These are phyloP conservation scores for Wolfiporia cocos DNA, from an alignment of 1,284 basidiomycete species.

Conservation along the genomic window DNA sequence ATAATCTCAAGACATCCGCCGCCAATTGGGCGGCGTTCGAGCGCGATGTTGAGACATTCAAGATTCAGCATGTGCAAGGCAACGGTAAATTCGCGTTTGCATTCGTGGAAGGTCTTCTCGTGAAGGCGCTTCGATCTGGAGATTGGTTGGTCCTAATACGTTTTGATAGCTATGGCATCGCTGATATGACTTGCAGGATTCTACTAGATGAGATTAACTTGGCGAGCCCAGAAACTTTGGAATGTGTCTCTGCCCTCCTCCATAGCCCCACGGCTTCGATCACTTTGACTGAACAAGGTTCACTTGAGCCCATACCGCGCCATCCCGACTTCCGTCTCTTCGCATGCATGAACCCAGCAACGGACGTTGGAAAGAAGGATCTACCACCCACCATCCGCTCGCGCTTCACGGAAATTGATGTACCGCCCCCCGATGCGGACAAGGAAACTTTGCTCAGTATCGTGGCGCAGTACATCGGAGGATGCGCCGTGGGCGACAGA, in stretches of 20 bases:
- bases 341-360: slow-evolving; percentile 99
- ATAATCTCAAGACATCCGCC: slow-evolving; percentile 38
- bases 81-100: slow-evolving; percentile 89
- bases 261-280: slow-evolving; percentile 86
- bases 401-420: slow-evolving; percentile 95
- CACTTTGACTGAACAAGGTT: slow-evolving; percentile 91
- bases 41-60: slow-evolving; percentile 73
- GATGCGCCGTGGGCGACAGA: slow-evolving; percentile 80
- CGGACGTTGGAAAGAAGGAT: slow-evolving; percentile 98
- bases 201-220: slow-evolving; percentile 97
- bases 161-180: background rate
- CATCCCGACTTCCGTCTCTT: slow-evolving; percentile 96
- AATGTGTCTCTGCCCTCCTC: slow-evolving; percentile 85
- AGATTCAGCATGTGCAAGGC: slow-evolving; percentile 79
- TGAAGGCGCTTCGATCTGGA: slow-evolving; percentile 86
- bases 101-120: slow-evolving; percentile 94
- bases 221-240: slow-evolving; percentile 91
- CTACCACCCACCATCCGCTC: slow-evolving; percentile 87
- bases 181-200: slow-evolving; percentile 50
- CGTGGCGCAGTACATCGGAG: slow-evolving; percentile 87
- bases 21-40: slow-evolving; percentile 74
- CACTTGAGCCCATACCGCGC: slow-evolving; percentile 84
- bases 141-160: slow-evolving; percentile 66
- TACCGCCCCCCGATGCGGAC: slow-evolving; percentile 90
- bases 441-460: slow-evolving; percentile 88